Evolutionary conservation across 2,329 filamentous ascomycete genomes (phyloP).

Genomic region (Penicillium expansum): DNA sequence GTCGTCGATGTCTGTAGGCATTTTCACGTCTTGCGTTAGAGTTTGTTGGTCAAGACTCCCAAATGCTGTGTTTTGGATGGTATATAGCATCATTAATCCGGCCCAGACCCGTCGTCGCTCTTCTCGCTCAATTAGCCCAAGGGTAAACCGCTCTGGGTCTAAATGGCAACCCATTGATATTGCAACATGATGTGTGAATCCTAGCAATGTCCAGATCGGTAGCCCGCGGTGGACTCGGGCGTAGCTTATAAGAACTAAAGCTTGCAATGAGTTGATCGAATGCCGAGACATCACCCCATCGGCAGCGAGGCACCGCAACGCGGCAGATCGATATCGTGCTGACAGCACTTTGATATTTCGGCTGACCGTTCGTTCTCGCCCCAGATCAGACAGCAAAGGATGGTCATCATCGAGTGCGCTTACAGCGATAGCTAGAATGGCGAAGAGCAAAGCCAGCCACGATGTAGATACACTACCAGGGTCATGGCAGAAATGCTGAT

Average conservation of each 20-base stretch:
- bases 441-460: constrained; percentile 42
- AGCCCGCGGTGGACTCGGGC: constrained; percentile 37
- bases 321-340: constrained; percentile 37
- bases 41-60: constrained; percentile 35
- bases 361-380: constrained; percentile 36
- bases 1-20: constrained; percentile 39
- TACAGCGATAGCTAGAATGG: constrained; percentile 40
- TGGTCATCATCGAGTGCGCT: constrained; percentile 38
- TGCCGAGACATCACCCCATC: constrained; percentile 41
- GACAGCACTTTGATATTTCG: constrained; percentile 39
- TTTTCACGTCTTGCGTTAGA: constrained; percentile 30
- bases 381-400: constrained; percentile 37
- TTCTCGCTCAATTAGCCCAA: constrained; percentile 39
- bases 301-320: constrained; percentile 40
- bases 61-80: constrained; percentile 38
- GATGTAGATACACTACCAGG: constrained; percentile 35
- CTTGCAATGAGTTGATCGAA: constrained; percentile 41
- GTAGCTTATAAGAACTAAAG: constrained; percentile 41
- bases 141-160: constrained; percentile 38
- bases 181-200: constrained; percentile 42
- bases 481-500: constrained; percentile 38
- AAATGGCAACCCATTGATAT: constrained; percentile 44
- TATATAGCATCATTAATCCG: constrained; percentile 42
- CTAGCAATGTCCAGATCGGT: constrained; percentile 41
- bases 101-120: constrained; percentile 42